phyloP scores from a whole-genome alignment of 208 protist species.

The Leishmania turanica region DNA sequence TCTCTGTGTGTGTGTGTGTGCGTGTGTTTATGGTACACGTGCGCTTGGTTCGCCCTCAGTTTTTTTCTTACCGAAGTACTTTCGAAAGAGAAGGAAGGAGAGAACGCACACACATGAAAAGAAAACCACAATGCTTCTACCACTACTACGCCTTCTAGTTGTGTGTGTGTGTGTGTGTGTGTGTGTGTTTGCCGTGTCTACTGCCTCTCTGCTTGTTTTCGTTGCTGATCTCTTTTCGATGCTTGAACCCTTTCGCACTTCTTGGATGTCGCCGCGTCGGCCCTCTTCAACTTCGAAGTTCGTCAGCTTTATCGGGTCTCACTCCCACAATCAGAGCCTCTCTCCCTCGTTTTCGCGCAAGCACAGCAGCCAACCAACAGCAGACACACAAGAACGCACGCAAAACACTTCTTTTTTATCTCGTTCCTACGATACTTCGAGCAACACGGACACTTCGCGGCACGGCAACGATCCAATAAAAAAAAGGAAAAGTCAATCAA shows the following conservation, averaged over 20 bases:
- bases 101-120: background rate
- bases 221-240: background rate
- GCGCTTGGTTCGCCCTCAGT: background rate
- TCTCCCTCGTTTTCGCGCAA: background rate
- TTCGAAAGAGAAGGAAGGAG: background rate
- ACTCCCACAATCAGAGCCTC: background rate
- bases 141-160: background rate
- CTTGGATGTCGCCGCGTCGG: background rate
- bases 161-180: background rate
- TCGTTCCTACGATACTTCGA: background rate
- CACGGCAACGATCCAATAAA: background rate
- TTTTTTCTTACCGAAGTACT: background rate
- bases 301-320: background rate
- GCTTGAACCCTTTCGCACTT: background rate
- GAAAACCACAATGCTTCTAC: background rate
- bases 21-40: background rate
- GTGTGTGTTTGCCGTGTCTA: background rate
- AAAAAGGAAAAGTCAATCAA: background rate
- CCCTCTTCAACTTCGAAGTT: slow-evolving; percentile 3
- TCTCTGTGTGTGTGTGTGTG: too few species aligned
- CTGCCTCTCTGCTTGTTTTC: background rate
- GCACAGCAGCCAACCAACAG: background rate
- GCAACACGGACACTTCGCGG: background rate
- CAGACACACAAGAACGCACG: background rate
- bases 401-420: background rate